phyloP scores from a whole-genome alignment of 2,329 filamentous ascomycete species.

The Colletotrichum orchidophilum region DNA sequence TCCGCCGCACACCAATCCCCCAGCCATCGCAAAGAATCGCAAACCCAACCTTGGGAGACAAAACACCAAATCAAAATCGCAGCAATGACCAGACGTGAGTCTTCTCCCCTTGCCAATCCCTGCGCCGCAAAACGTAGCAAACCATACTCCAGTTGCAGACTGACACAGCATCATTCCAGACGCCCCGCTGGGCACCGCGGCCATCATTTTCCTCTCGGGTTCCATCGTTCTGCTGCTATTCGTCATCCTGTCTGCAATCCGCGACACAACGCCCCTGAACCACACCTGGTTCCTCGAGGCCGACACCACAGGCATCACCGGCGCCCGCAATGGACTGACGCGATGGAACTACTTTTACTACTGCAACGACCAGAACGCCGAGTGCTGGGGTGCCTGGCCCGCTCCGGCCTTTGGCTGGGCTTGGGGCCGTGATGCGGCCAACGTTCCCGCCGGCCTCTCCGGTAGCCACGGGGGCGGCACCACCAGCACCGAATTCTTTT shows the following conservation, averaged over 20 bases:
- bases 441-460: slow-evolving; percentile 55
- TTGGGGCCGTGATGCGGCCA: slow-evolving; percentile 59
- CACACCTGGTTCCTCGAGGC: slow-evolving; percentile 88
- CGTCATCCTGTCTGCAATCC: slow-evolving; percentile 65
- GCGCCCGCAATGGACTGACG: slow-evolving; percentile 68
- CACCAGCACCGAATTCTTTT: slow-evolving; percentile 73
- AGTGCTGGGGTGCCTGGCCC: slow-evolving; percentile 71
- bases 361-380: slow-evolving; percentile 70
- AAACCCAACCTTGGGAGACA: background rate
- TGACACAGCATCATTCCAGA: slow-evolving; percentile 44
- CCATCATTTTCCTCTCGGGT: slow-evolving; percentile 58
- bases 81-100: slow-evolving; percentile 26
- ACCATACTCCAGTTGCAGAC: background rate
- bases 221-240: slow-evolving; percentile 67
- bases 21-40: slow-evolving; percentile 20
- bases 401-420: slow-evolving; percentile 79
- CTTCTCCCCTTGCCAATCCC: background rate
- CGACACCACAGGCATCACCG: slow-evolving; percentile 76
- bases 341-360: slow-evolving; percentile 95
- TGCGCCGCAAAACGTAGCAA: background rate
- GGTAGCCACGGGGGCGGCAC: slow-evolving; percentile 63
- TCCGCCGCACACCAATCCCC: background rate
- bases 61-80: background rate
- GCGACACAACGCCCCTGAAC: slow-evolving; percentile 66
- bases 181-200: slow-evolving; percentile 51